A percentile compares a stretch with the other conserved stretches of the same genome.
Evolutionary conservation across 257 asterid species (phyloP).

Genomic region (Salvia rosmarinus): DNA sequence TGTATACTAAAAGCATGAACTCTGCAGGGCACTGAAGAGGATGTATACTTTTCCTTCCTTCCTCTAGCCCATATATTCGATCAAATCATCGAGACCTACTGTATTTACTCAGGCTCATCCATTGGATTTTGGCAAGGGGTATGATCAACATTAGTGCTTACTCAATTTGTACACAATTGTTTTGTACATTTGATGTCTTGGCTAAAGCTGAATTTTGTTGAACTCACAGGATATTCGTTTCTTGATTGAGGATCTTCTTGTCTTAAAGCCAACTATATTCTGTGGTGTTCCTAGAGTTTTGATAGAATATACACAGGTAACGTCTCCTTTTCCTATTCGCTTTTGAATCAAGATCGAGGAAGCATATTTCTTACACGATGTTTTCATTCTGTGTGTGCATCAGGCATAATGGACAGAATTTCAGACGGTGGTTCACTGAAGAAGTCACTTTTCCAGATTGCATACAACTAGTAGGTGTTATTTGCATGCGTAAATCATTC

Average conservation of each 20-base stretch:
- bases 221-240: slow-evolving; percentile 76
- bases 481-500: neutral
- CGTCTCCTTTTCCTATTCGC: neutral
- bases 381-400: slow-evolving; percentile 4
- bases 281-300: slow-evolving; percentile 93
- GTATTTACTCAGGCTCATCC: slow-evolving; percentile 71
- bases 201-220: slow-evolving; percentile 9
- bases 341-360: neutral
- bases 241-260: slow-evolving; percentile 83
- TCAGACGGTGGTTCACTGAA: slow-evolving; percentile 73
- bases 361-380: neutral
- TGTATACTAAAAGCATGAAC: neutral
- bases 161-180: neutral
- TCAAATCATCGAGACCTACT: slow-evolving; percentile 75
- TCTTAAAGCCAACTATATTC: slow-evolving; percentile 79
- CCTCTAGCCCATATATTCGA: slow-evolving; percentile 95
- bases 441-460: slow-evolving; percentile 73
- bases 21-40: slow-evolving; percentile 68
- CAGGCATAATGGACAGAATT: slow-evolving; percentile 77
- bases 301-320: slow-evolving; percentile 83
- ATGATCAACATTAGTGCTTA: slow-evolving; percentile 31
- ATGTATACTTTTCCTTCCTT: slow-evolving; percentile 85
- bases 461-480: slow-evolving; percentile 73
- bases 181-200: neutral
- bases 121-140: slow-evolving; percentile 99